A percentile compares a stretch with the other conserved stretches of the same genome.
These are phyloP conservation scores for Suillus sp. DNA, from an alignment of 768 basidiomycete genomes.

Conservation along the genomic window DNA sequence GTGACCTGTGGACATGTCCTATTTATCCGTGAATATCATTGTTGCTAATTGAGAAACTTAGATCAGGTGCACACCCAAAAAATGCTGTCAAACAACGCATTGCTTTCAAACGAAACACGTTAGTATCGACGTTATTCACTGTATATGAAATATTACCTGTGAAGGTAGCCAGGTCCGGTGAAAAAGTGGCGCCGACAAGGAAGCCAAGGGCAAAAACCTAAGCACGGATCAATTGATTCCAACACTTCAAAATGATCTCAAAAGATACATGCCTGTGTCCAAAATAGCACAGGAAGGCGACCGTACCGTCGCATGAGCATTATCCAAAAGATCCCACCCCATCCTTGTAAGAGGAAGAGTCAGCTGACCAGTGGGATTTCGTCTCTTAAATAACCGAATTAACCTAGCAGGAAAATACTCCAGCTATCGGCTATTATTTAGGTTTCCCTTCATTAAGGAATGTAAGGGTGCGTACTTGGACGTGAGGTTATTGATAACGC, in stretches of 20 bases:
- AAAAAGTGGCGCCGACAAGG: slow-evolving; percentile 52
- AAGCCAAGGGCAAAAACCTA: slow-evolving; percentile 47
- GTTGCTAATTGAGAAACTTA: not conserved
- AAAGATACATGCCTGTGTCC: slow-evolving; percentile 24
- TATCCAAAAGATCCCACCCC: slow-evolving; percentile 33
- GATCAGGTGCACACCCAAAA: slow-evolving; percentile 27
- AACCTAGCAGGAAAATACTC: slow-evolving; percentile 52
- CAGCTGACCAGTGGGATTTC: not conserved
- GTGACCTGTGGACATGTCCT: slow-evolving; percentile 56
- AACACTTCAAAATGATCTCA: not conserved
- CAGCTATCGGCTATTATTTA: slow-evolving; percentile 30
- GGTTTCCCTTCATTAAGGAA: not conserved
- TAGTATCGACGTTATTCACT: not conserved
- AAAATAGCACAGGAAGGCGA: slow-evolving; percentile 34
- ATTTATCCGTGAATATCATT: not conserved
- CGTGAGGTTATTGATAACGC: slow-evolving; percentile 52
- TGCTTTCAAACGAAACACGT: slow-evolving; percentile 14
- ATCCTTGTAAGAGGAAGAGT: slow-evolving; percentile 21
- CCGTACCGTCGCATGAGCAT: slow-evolving; percentile 34
- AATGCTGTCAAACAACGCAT: slow-evolving; percentile 37
- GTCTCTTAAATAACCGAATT: not conserved
- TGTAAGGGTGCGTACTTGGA: slow-evolving; percentile 35
- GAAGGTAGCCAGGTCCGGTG: slow-evolving; percentile 49
- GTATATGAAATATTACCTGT: slow-evolving; percentile 37
- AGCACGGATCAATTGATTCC: not conserved